Evolutionary conservation across 2,329 filamentous ascomycete species (phyloP), one percentile per base, ranked within the genome.

Genomic region (Diaporthe sp.): DNA sequence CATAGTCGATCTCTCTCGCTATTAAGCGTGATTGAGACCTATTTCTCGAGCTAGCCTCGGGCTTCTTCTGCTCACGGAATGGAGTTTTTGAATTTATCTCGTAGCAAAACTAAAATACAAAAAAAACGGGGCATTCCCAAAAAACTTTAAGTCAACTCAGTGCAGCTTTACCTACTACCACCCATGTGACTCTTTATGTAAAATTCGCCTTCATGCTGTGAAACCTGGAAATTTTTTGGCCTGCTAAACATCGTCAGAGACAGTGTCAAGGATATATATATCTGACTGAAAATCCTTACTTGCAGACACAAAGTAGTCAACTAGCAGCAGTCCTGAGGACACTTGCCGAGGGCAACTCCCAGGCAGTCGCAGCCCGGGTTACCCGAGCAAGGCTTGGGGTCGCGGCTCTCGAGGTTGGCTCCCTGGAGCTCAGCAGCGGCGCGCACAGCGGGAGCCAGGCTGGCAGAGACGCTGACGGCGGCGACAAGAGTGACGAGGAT

Each of bases 331-430:
- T 51, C 62, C 31, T 34, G 19, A 2, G 44, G 44, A 19, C 62
- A 67, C 2, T 34, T 34, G 6, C 62, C 44, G 9, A 67, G 44
- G 6, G 44, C 62, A 25, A 67, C 62, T 37, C 44, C 44, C 28
- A 67, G 31, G 28, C 62, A 67, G 28, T 67, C 62, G 12, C 62
- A 67, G 31, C 44, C 62, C 1, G 62, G 62, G 28, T 67, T 67
- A 13, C 62, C 62, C 39, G 44, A 68, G 62, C 62, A 68, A 68
- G 62, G 62, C 62, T 68, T 68, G 6, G 62, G 62, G 28, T 37
- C 62, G 9, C 44, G 44, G 22, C 22, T 68, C 62, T 68, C 13
- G 13, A 68, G 44, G 62, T 68, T 28, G 22, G 44, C 46, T 37
- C 62, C 44, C 31, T 53, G 5, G 22, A 68, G 46, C 62, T 68